phyloP scores from a whole-genome alignment of 176 grass and related monocot species.

The Pontederia paniculata region DNA sequence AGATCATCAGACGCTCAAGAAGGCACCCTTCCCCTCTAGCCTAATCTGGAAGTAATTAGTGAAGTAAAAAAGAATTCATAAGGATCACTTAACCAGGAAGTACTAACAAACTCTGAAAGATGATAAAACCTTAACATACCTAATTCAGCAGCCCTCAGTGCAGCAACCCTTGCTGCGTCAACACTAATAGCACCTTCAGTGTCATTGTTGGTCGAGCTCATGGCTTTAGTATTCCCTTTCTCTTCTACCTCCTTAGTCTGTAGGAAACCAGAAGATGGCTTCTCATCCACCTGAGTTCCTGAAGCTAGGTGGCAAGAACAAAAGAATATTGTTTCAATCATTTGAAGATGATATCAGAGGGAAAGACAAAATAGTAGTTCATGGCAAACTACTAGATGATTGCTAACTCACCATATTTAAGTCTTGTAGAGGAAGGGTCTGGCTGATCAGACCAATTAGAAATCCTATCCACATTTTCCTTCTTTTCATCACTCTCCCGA shows the following conservation, averaged over 20 bases:
- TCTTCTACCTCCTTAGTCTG: slow-evolving; percentile 18
- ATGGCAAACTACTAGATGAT: too few relatives aligned
- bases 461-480: slow-evolving; percentile 11
- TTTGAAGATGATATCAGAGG: too few relatives aligned
- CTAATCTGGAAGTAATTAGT: too few relatives aligned
- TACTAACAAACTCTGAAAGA: too few relatives aligned
- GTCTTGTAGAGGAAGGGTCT: slow-evolving; percentile 11
- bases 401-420: not conserved
- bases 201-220: slow-evolving; percentile 14
- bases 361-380: not conserved
- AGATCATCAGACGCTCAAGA: too few relatives aligned
- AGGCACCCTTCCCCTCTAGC: too few relatives aligned
- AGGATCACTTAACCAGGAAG: slow-evolving; percentile 1
- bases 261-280: slow-evolving; percentile 11
- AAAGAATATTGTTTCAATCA: not conserved
- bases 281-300: slow-evolving; percentile 26
- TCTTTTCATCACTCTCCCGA: slow-evolving; percentile 24
- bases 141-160: slow-evolving; percentile 86
- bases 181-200: slow-evolving; percentile 28
- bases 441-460: slow-evolving; percentile 21
- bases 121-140: slow-evolving; percentile 27
- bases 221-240: slow-evolving; percentile 9
- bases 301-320: not conserved
- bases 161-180: slow-evolving; percentile 79
- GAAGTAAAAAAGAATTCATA: not conserved